Base-by-base conservation (phyloP, 495 filamentous ascomycete genomes). In the Aspergillus nidulans region DNA sequence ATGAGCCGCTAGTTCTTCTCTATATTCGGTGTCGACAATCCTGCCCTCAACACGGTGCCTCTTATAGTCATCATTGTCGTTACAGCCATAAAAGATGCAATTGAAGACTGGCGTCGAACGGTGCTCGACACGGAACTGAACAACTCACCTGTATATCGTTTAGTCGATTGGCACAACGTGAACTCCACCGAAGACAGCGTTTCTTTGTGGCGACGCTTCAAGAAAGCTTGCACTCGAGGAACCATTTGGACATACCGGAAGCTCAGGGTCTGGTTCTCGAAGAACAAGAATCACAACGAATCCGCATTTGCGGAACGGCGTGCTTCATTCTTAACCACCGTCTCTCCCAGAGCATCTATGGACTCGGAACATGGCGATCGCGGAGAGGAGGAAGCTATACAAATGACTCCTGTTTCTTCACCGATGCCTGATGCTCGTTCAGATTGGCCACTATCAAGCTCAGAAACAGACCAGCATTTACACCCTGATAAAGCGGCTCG, bases 71-170 rank as follows among this genome's bases (percentile, higher is more conserved):
- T 99, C 70, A 75, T 99, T n/a, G 74, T 84, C 57, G 80, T 97
- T 44, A 99, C 95, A 8, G 85, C 89, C 4, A 75, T 96, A 62
- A 99, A 97, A 72, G 95, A 99, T 66, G 94, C 86, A n/a, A 89
- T 97, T 58, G 95, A 99, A 72, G 95, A 99, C 77, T 97, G 90
- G 78, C 83, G 95, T 54, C 81, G 95, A 69, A 97, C 91, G 2
- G 79, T 91, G 20, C 84, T 96, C 18, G 95, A 99, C 65, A 95
- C 86, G 55, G 89, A 95, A 63, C 80, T 99, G 49, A 99, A 99
- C 74, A 97, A 99, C 62, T 92, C 95, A 13, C 88, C 92, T 1
- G 89, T 97, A 13, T 92, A 99, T 71, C 82, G 92, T 25, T 74
- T 99, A 25, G 71, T 90, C 0, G 88, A 91, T 52, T 96, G 86